Percentiles rank a stretch among this genome's conserved stretches.
phyloP scores from a whole-genome alignment of 2,329 filamentous ascomycete species.

The Dothistroma septosporum region DNA sequence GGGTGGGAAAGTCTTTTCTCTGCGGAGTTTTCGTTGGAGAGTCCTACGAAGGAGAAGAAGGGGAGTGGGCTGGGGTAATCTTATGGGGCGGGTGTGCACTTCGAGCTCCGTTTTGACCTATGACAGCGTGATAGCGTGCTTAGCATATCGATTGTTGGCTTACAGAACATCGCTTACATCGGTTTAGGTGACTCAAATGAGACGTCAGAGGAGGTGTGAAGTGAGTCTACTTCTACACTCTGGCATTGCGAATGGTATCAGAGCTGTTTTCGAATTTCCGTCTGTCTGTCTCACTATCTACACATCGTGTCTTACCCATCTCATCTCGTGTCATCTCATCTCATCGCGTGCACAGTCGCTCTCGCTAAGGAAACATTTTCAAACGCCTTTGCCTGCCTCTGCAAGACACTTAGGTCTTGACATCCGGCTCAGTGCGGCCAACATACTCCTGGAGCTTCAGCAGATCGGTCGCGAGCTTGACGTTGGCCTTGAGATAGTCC shows the following conservation, averaged over 20 bases:
- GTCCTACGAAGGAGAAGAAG: slow-evolving; percentile 30
- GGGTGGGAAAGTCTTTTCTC: slow-evolving; percentile 33
- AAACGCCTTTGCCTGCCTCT: background rate
- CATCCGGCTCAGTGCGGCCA: slow-evolving; percentile 87
- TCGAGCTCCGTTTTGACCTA: background rate
- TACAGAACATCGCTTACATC: background rate
- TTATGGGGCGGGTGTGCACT: background rate
- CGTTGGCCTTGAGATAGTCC: slow-evolving; percentile 87
- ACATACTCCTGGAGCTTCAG: slow-evolving; percentile 93
- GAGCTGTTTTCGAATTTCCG: background rate
- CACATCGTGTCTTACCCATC: slow-evolving; percentile 7
- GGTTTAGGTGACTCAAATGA: background rate
- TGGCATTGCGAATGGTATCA: background rate
- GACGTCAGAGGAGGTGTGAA: background rate
- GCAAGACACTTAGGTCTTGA: slow-evolving; percentile 69
- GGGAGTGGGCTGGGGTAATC: too few species aligned
- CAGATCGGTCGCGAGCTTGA: slow-evolving; percentile 76
- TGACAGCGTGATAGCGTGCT: background rate
- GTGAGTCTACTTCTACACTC: background rate
- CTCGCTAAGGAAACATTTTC: background rate
- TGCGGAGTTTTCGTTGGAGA: slow-evolving; percentile 32
- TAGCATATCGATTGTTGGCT: background rate
- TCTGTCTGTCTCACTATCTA: slow-evolving; percentile 18
- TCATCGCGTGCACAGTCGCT: background rate
- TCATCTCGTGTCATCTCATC: background rate